Evolutionary conservation across 331 rosid genomes (phyloP).

Genomic region (Ulmus americana): DNA sequence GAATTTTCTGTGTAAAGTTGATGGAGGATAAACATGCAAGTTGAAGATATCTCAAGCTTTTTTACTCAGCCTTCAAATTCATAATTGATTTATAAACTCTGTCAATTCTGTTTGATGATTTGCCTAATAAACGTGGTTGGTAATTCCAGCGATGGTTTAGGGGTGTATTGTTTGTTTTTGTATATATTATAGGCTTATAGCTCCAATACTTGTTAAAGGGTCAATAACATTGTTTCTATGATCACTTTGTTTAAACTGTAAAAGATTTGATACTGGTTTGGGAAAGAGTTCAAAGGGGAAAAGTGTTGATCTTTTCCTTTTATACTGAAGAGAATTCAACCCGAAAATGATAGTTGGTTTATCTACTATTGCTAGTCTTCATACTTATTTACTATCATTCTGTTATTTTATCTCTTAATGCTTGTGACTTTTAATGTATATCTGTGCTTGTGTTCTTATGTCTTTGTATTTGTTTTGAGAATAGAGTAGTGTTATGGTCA

Average conservation of each 20-base stretch:
- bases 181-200: background rate
- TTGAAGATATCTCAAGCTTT: conserved; percentile 24
- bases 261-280: background rate
- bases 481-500: background rate
- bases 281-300: conserved; percentile 6
- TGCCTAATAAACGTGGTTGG: background rate
- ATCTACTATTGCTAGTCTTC: background rate
- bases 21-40: background rate
- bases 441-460: background rate
- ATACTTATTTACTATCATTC: background rate
- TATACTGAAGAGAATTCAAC: background rate
- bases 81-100: conserved; percentile 7
- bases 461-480: background rate
- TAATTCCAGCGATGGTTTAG: background rate
- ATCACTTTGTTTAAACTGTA: conserved; percentile 8
- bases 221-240: conserved; percentile 9
- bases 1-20: conserved; percentile 21
- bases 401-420: background rate
- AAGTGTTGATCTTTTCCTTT: conserved; percentile 19
- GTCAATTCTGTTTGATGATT: background rate
- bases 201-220: conserved; percentile 6
- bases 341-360: background rate
- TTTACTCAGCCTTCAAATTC: conserved; percentile 18
- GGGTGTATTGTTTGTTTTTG: conserved; percentile 18
- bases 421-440: background rate